Conservation (phyloP, 129 eudicot species). For the Flaveria linearis region DNA sequence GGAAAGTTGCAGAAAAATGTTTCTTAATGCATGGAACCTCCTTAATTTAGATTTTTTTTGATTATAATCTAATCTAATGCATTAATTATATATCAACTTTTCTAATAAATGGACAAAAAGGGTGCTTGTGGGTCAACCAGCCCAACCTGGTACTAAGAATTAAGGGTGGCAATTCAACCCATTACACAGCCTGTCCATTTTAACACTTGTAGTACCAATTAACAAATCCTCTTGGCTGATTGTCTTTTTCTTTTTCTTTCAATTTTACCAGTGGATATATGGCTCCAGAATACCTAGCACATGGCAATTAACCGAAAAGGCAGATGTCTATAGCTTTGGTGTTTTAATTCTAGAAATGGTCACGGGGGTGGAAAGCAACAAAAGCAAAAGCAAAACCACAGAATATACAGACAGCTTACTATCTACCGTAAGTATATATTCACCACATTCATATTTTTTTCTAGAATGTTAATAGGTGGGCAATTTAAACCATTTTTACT, state of each 20-base stretch:
- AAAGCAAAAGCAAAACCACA: conserved; percentile 44
- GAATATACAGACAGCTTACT: conserved; percentile 60
- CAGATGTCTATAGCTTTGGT: conserved; percentile 74
- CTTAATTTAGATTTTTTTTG: not conserved
- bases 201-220: not conserved
- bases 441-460: not conserved
- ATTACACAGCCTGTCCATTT: not conserved
- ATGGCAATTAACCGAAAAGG: conserved; percentile 74
- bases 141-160: not conserved
- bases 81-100: not conserved
- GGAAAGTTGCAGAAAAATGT: not conserved
- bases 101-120: not conserved
- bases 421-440: conserved; percentile 41
- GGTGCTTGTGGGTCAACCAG: not conserved
- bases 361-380: conserved; percentile 60
- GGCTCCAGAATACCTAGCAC: conserved; percentile 82
- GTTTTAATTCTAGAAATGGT: conserved; percentile 63
- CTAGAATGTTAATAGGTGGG: not conserved
- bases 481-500: not conserved
- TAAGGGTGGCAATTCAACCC: not conserved
- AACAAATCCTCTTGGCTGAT: not conserved
- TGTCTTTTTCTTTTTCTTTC: not conserved
- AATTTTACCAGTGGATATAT: conserved; percentile 49
- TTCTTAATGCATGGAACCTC: not conserved
- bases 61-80: not conserved